Conservation (phyloP, 1,139 yeast species). For the Sugiyamaella grinbergsii region DNA sequence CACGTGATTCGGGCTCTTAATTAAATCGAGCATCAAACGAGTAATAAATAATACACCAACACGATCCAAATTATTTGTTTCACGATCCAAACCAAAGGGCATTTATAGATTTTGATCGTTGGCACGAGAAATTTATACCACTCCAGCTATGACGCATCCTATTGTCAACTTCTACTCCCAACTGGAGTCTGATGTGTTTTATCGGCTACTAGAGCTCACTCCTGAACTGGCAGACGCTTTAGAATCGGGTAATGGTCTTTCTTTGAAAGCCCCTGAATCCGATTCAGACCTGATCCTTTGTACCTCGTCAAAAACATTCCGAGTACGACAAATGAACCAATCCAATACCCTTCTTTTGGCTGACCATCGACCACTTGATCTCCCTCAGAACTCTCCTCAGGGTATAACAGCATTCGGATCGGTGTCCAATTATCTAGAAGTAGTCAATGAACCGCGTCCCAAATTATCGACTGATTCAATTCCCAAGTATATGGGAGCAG, state of each 20-base stretch:
- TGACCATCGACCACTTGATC: conserved; percentile 41
- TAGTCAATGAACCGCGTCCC: conserved; percentile 23
- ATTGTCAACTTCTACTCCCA: conserved; percentile 29
- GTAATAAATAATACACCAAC: no score
- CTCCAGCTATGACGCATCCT: not conserved
- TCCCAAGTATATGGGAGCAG: conserved; percentile 54
- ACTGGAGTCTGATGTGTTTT: conserved; percentile 43
- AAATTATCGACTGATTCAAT: conserved; percentile 47
- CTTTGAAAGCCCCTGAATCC: conserved; percentile 51
- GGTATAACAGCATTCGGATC: conserved; percentile 45
- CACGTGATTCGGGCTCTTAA: no score
- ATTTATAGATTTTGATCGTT: no score
- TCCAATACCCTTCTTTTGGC: conserved; percentile 74
- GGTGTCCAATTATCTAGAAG: conserved; percentile 52
- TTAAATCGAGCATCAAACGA: no score
- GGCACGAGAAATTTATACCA: no score
- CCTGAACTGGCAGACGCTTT: conserved; percentile 55
- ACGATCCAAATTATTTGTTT: no score
- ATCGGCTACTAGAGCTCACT: conserved; percentile 61
- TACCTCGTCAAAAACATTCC: conserved; percentile 60
- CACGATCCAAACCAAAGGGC: no score
- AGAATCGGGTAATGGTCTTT: conserved; percentile 43
- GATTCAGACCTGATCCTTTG: conserved; percentile 60
- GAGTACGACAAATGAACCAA: conserved; percentile 77
- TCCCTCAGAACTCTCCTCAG: not conserved